Base-by-base conservation (phyloP, 805 yeast species). In the Candida insectorum region DNA sequence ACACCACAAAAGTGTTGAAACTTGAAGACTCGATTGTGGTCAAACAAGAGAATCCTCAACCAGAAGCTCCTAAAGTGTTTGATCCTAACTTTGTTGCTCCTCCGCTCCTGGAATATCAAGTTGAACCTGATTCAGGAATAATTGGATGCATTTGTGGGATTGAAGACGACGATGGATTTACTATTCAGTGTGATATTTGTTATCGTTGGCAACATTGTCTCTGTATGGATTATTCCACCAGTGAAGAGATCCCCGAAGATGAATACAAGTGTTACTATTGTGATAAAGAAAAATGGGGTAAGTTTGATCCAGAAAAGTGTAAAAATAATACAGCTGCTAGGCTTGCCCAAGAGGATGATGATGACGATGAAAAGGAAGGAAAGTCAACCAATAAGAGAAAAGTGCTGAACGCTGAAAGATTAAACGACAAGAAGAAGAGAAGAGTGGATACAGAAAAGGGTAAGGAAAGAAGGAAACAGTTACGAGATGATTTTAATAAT, bases 201-300 rank as follows among this genome's bases (percentile, higher is more conserved):
- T 81, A 75, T 56, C 76, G 95, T 41, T 89, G 97, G 97, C 96
- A 89, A 54, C 97, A 89, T 61, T 88, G 93, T 17, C 69, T 76
- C n/a, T 89, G 97, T 58, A 85, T 87, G 75, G 83, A 82, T 6
- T 85, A 85, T 37, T 68, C 68, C 28, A 75, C 80, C 28, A 77
- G 75, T 37, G 82, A 76, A 24, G 80, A 83, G 31, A 94, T 80
- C 0, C 96, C 96, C 0, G 96, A 87, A 36, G 77, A 77, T 33
- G 69, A 60, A 36, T 89, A 84, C 52, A 65, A 76, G 18, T 89
- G 97, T 52, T 85, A 84, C 51, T 69, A 69, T 29, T 89, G 97
- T 60, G 81, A 81, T 36, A 54, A 61, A 28, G 36, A 43, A 16
- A 62, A 66, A 36, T 59, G 69, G 66, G 65, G 65, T 4, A 56